A percentile compares a stretch with the other conserved stretches of the same genome.
These are phyloP conservation scores for Fonsecaea multimorphosa DNA, from an alignment of 2,329 filamentous ascomycete genomes.

Conservation along the genomic window DNA sequence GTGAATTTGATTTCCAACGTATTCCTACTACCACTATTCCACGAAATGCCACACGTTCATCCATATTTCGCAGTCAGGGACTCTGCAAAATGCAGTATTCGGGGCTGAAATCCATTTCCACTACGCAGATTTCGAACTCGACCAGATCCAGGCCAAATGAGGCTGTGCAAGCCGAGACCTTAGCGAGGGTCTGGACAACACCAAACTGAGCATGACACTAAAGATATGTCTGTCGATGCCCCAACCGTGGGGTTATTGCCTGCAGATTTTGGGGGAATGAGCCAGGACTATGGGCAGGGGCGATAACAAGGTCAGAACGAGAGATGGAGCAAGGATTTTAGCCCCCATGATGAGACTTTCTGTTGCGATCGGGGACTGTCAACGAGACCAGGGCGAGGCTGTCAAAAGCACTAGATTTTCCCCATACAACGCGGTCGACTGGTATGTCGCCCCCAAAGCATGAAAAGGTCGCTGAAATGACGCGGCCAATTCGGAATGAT, in stretches of 20 bases:
- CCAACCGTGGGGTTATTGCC: background rate
- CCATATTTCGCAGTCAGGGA: too few species aligned
- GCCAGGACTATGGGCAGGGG: too few species aligned
- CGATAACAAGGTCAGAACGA: background rate
- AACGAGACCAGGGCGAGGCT: background rate
- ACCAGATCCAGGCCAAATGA: background rate
- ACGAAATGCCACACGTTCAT: too few species aligned
- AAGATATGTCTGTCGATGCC: background rate
- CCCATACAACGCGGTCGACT: background rate
- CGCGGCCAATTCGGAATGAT: background rate
- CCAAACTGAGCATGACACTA: background rate
- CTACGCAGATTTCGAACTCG: too few species aligned
- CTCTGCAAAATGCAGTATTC: too few species aligned
- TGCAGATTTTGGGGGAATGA: background rate
- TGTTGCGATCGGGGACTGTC: background rate
- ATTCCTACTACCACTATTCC: too few species aligned
- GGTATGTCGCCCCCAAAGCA: background rate
- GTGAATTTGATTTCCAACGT: too few species aligned
- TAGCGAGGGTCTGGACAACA: background rate
- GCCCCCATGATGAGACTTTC: background rate
- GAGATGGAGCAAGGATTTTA: background rate
- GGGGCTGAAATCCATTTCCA: too few species aligned
- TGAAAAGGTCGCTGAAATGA: background rate
- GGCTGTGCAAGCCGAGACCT: background rate
- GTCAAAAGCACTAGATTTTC: background rate